Evolutionary conservation across 805 yeast genomes (phyloP).

Genomic region (Wickerhamomyces chambardii): DNA sequence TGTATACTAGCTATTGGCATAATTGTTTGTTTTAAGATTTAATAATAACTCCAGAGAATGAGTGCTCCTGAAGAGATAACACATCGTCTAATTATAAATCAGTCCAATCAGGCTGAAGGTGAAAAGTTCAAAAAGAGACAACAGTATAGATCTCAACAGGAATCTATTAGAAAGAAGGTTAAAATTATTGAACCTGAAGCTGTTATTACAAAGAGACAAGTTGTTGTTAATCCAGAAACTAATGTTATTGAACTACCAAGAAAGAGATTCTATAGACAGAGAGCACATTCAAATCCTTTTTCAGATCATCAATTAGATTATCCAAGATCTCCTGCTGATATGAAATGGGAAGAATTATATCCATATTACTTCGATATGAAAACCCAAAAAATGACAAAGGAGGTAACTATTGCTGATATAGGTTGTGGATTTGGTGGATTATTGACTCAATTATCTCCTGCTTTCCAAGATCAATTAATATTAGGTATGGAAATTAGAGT

Average conservation of each 20-base stretch:
- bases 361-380: slow-evolving; percentile 46
- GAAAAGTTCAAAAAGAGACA: slow-evolving; percentile 20
- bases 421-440: slow-evolving; percentile 99
- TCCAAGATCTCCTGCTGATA: slow-evolving; percentile 68
- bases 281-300: slow-evolving; percentile 97
- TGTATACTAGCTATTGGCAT: no score
- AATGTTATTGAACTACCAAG: slow-evolving; percentile 51
- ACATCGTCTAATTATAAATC: no score
- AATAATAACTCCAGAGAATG: no score
- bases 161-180: slow-evolving; percentile 34
- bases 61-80: no score
- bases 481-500: slow-evolving; percentile 97
- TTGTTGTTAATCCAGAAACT: slow-evolving; percentile 4
- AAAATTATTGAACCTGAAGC: slow-evolving; percentile 33
- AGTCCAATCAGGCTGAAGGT: not conserved
- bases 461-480: slow-evolving; percentile 63
- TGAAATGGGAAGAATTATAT: slow-evolving; percentile 81
- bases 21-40: no score
- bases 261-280: slow-evolving; percentile 84
- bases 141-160: slow-evolving; percentile 36
- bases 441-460: slow-evolving; percentile 68
- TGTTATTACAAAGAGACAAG: not conserved
- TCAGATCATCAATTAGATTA: slow-evolving; percentile 91
- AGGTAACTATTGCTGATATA: slow-evolving; percentile 86
- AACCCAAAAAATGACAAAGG: slow-evolving; percentile 30